These are phyloP conservation scores for Ascochyta lentis DNA, from an alignment of 2,329 filamentous ascomycete genomes.

Conservation along the genomic window DNA sequence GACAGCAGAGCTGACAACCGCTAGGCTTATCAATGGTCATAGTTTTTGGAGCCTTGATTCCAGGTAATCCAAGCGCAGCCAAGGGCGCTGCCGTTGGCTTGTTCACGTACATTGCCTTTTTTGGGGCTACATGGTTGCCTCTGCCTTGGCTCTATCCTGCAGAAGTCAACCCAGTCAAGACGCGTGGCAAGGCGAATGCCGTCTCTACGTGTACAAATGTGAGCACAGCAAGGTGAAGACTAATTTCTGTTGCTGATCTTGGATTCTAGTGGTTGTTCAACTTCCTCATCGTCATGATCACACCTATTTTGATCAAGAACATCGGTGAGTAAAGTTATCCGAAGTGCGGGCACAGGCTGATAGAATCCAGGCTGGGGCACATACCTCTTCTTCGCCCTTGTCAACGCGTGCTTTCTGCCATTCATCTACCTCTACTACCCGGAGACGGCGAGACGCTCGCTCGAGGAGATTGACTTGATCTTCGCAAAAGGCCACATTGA, in stretches of 20 bases:
- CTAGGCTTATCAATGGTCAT: constrained; percentile 59
- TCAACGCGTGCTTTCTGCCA: constrained; percentile 59
- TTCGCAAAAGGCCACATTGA: constrained; percentile 55
- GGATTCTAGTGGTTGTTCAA: constrained; percentile 56
- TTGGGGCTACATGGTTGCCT: constrained; percentile 68
- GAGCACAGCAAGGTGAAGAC: too few species aligned
- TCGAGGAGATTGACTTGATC: constrained; percentile 60
- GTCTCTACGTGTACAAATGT: constrained; percentile 58
- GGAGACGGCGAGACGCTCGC: constrained; percentile 56
- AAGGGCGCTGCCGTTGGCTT: constrained; percentile 63
- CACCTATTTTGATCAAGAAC: constrained; percentile 43
- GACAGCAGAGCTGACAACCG: not conserved
- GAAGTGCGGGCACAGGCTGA: not conserved
- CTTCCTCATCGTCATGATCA: constrained; percentile 50
- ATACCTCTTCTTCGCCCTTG: constrained; percentile 56
- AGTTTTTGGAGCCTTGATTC: constrained; percentile 48
- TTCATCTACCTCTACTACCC: constrained; percentile 62
- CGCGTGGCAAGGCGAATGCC: constrained; percentile 60
- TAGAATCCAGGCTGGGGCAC: constrained; percentile 36
- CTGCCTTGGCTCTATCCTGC: constrained; percentile 64
- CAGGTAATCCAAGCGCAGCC: constrained; percentile 41
- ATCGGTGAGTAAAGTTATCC: constrained; percentile 23
- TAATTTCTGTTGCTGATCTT: too few species aligned
- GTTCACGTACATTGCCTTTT: constrained; percentile 72
- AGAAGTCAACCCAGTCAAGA: constrained; percentile 60